Evolutionary conservation across 2,329 filamentous ascomycete species (phyloP).

Genomic region (Dothistroma septosporum): DNA sequence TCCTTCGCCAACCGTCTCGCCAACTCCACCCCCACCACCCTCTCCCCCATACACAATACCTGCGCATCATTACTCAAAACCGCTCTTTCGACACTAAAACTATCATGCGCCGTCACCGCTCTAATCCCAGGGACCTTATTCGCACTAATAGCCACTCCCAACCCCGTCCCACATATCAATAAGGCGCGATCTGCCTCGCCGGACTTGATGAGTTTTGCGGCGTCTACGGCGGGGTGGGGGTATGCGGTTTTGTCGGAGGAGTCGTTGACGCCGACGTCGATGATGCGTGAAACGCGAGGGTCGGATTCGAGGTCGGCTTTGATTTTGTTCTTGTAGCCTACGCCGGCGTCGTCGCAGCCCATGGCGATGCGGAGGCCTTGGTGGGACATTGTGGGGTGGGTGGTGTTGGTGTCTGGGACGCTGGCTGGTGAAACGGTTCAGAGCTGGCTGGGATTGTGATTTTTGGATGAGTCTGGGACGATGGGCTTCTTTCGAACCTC

Average conservation of each 20-base stretch:
- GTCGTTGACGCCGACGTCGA: constrained; percentile 68
- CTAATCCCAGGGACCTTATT: constrained; percentile 82
- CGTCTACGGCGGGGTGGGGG: constrained; percentile 71
- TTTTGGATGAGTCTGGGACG: constrained; percentile 19
- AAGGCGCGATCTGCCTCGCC: constrained; percentile 72
- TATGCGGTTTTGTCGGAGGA: constrained; percentile 73
- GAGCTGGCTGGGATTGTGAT: constrained; percentile 34
- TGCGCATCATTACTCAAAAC: constrained; percentile 83
- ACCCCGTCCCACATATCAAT: constrained; percentile 78
- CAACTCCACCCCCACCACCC: constrained; percentile 76
- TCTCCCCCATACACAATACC: constrained; percentile 80
- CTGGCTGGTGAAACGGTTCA: constrained; percentile 17
- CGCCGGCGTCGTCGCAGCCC: constrained; percentile 68
- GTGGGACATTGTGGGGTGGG: constrained; percentile 13
- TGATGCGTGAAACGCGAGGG: constrained; percentile 61
- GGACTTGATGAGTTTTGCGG: constrained; percentile 59
- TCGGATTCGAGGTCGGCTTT: constrained; percentile 67
- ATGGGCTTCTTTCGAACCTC: constrained; percentile 10
- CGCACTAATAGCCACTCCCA: constrained; percentile 82
- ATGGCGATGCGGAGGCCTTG: constrained; percentile 52
- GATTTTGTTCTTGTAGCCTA: constrained; percentile 73
- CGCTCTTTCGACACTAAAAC: constrained; percentile 75
- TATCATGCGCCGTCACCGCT: constrained; percentile 86
- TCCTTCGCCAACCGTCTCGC: constrained; percentile 72
- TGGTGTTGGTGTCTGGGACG: constrained; percentile 6